Conservation (phyloP, 805 yeast genomes). For the Blastobotrys mokoenaii region DNA sequence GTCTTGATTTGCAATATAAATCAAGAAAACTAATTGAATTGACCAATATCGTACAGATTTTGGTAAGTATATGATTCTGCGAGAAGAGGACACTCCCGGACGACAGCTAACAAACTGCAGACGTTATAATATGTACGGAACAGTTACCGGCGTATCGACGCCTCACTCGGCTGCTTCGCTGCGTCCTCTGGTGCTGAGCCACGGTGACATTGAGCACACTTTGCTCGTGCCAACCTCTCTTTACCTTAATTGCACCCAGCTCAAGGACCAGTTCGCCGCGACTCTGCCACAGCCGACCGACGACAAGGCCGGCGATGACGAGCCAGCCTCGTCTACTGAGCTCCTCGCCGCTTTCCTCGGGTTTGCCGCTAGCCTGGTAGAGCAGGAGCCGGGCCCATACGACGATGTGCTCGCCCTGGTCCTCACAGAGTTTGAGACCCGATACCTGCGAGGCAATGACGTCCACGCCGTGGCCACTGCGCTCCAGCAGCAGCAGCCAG, state of each 20-base stretch:
- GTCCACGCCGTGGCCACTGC: slow-evolving; percentile 83
- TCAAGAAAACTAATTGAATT: no score
- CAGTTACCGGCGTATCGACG: slow-evolving; percentile 33
- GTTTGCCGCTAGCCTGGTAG: slow-evolving; percentile 29
- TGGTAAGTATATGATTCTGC: no score
- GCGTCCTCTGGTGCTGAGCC: slow-evolving; percentile 77
- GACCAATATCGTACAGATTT: no score
- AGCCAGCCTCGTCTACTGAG: slow-evolving; percentile 81
- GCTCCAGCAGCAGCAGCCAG: slow-evolving; percentile 45
- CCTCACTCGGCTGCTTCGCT: slow-evolving; percentile 41
- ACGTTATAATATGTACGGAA: slow-evolving; percentile 20
- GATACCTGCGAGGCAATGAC: slow-evolving; percentile 67
- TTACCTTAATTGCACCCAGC: slow-evolving; percentile 74
- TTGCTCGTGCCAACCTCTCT: slow-evolving; percentile 76
- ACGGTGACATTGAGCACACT: slow-evolving; percentile 84
- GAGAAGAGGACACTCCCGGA: no score
- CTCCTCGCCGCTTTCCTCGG: slow-evolving; percentile 79
- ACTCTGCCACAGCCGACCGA: slow-evolving; percentile 70
- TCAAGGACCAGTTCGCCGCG: slow-evolving; percentile 77
- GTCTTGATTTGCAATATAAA: no score
- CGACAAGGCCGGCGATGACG: slow-evolving; percentile 76
- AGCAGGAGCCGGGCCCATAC: slow-evolving; percentile 42
- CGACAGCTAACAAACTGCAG: slow-evolving; percentile 1
- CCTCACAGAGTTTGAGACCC: slow-evolving; percentile 74
- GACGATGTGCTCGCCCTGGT: slow-evolving; percentile 63